Percentiles rank a stretch among this genome's conserved stretches.
Evolutionary conservation across 371 early-diverging fungal species (phyloP).

Genomic region (Mucor velutinosus): DNA sequence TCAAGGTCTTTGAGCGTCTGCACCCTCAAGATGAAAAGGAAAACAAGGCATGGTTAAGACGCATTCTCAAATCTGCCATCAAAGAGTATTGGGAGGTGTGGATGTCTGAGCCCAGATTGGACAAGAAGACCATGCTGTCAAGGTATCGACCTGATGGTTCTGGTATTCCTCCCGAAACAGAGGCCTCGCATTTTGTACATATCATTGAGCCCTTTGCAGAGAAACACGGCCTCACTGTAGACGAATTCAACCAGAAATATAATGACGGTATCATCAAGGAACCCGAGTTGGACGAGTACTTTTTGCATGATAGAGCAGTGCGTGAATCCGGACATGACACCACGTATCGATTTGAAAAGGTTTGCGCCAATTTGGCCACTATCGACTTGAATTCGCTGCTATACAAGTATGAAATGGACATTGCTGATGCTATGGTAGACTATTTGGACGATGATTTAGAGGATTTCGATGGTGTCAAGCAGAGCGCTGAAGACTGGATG

Average conservation of each 20-base stretch:
- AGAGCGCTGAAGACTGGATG: constrained; percentile 54
- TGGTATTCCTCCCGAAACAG: constrained; percentile 98
- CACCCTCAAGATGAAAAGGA: constrained; percentile 48
- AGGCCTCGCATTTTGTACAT: constrained; percentile 92
- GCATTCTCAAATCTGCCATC: constrained; percentile 76
- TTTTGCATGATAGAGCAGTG: constrained; percentile 96
- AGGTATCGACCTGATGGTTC: constrained; percentile 87
- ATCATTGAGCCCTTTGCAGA: constrained; percentile 85
- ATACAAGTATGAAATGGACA: constrained; percentile 94
- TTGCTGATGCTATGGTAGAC: constrained; percentile 72
- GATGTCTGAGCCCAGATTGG: constrained; percentile 82
- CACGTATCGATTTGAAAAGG: constrained; percentile 90
- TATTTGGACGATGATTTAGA: constrained; percentile 62
- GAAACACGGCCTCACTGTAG: constrained; percentile 63
- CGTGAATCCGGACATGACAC: constrained; percentile 98
- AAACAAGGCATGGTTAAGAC: constrained; percentile 81
- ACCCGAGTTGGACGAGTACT: constrained; percentile 91
- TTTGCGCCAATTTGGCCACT: constrained; percentile 90
- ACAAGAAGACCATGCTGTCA: constrained; percentile 76
- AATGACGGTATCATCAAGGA: constrained; percentile 65
- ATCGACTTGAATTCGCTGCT: constrained; percentile 90
- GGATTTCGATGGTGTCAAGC: constrained; percentile 48
- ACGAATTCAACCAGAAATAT: constrained; percentile 76
- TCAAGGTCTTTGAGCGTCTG: constrained; percentile 74
- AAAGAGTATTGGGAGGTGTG: constrained; percentile 94